Evolutionary conservation across 148 eudicot species (phyloP).

Genomic region (Persicaria maculosa): DNA sequence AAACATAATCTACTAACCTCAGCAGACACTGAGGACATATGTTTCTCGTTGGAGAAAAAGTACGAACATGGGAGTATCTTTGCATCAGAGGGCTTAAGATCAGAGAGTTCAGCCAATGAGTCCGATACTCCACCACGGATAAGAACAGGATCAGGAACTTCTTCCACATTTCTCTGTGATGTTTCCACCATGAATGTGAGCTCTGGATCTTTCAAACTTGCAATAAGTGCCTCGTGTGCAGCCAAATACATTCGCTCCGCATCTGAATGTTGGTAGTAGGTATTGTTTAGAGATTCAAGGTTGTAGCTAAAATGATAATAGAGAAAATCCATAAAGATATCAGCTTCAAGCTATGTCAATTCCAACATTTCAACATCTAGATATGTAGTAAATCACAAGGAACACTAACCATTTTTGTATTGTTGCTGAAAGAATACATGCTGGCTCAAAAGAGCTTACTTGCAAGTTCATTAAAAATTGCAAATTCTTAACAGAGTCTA

Average conservation of each 20-base stretch:
- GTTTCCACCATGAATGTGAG: conserved; percentile 50
- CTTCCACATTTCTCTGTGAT: conserved; percentile 26
- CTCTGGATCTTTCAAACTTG: conserved; percentile 56
- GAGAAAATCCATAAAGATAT: neutral
- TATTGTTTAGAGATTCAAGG: neutral
- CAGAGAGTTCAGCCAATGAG: conserved; percentile 29
- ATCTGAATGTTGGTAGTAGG: conserved; percentile 31
- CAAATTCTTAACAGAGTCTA: neutral
- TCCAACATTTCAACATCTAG: neutral
- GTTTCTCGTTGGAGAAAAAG: conserved; percentile 45
- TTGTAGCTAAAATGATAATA: neutral
- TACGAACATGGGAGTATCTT: conserved; percentile 39
- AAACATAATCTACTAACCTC: conserved; percentile 52
- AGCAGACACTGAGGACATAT: conserved; percentile 24
- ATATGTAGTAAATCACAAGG: neutral
- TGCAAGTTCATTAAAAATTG: too few relatives aligned
- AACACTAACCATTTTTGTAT: neutral
- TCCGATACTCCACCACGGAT: conserved; percentile 57
- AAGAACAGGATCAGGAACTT: conserved; percentile 38
- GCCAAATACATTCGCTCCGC: conserved; percentile 35
- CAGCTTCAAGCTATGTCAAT: neutral
- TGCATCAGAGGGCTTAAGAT: conserved; percentile 23
- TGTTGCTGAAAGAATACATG: too few relatives aligned
- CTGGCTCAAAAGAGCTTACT: too few relatives aligned
- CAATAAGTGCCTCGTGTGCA: conserved; percentile 45